phyloP scores from a whole-genome alignment of 2,329 filamentous ascomycete species.

The Elsinoe arachidis region DNA sequence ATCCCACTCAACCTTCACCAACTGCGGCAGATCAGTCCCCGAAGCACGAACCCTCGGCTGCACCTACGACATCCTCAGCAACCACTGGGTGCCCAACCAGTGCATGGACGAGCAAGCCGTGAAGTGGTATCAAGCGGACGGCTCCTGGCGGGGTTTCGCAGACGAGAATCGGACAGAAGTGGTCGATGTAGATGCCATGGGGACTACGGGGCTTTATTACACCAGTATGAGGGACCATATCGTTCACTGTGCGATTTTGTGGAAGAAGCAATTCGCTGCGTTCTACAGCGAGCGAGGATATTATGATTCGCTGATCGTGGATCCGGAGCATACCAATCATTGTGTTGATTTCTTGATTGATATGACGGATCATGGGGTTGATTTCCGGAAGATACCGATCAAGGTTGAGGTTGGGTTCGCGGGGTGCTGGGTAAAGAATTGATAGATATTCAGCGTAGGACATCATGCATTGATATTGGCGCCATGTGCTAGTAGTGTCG shows the following conservation, averaged over 20 bases:
- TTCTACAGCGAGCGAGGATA: not conserved
- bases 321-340: not conserved
- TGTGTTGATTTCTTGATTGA: conserved; percentile 2
- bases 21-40: not conserved
- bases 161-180: not conserved
- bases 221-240: conserved; percentile 1
- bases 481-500: not conserved
- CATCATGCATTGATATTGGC: not conserved
- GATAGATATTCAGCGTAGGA: not conserved
- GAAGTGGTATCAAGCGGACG: not conserved
- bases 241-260: not conserved
- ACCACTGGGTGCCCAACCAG: not conserved
- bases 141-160: not conserved
- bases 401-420: conserved; percentile 1
- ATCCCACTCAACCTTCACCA: not conserved
- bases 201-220: not conserved
- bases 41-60: not conserved
- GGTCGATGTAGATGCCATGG: not conserved
- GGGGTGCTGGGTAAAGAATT: not conserved
- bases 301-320: not conserved
- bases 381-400: not conserved
- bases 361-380: not conserved
- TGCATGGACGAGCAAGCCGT: not conserved
- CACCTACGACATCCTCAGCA: not conserved
- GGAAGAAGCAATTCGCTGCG: not conserved